phyloP scores from a whole-genome alignment of 2,329 filamentous ascomycete species.

The Zarea fungicola region DNA sequence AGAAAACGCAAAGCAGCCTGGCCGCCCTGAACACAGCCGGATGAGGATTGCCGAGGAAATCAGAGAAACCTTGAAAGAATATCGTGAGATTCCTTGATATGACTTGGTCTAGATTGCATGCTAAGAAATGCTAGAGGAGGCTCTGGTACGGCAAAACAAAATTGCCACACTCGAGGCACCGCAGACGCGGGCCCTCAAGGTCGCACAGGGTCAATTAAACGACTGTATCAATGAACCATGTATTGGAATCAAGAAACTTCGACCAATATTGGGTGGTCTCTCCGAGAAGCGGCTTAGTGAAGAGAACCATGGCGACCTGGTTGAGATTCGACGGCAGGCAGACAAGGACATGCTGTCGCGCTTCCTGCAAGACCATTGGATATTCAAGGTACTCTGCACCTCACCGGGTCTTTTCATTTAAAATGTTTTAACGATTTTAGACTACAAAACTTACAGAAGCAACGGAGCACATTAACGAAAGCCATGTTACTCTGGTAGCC shows the following conservation, averaged over 20 bases:
- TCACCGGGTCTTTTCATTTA: neutral
- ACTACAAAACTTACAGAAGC: neutral
- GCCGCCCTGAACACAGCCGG: neutral
- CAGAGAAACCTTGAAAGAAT: neutral
- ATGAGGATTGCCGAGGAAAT: neutral
- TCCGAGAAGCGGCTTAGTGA: neutral
- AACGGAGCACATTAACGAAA: neutral
- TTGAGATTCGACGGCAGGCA: slow-evolving; percentile 7
- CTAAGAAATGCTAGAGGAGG: neutral
- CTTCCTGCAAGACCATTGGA: slow-evolving; percentile 6
- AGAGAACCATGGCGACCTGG: neutral
- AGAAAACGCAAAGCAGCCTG: neutral
- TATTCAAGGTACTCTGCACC: slow-evolving; percentile 8
- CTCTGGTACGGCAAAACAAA: neutral
- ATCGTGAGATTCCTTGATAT: neutral
- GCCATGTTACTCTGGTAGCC: neutral
- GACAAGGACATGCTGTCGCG: slow-evolving; percentile 13
- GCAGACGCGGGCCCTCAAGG: neutral
- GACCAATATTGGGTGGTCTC: neutral
- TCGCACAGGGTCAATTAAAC: neutral
- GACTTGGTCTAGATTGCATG: neutral
- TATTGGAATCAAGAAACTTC: neutral
- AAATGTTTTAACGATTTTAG: neutral
- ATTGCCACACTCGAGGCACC: neutral
- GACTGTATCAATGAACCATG: neutral